Evolutionary conservation across 163 green algal species (phyloP).

Genomic region (Botryococcus braunii): DNA sequence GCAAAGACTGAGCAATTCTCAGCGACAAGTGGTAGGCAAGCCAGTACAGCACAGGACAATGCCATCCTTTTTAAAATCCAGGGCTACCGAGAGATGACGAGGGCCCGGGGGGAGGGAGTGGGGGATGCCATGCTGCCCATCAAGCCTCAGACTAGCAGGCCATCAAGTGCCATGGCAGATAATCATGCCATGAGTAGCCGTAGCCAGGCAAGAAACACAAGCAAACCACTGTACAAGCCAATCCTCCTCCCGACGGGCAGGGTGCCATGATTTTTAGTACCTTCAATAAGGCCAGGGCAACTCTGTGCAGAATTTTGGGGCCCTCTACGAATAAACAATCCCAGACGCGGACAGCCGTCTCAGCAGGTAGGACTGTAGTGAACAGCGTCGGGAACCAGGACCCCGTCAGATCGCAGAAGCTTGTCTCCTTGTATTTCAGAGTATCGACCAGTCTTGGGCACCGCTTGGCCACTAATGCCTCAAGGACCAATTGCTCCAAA

Average conservation of each 20-base stretch:
- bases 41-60: too few species aligned
- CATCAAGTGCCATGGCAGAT: not conserved
- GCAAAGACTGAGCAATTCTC: too few species aligned
- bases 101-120: not conserved
- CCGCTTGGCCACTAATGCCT: slow-evolving; percentile 20
- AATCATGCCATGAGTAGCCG: not conserved
- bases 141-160: not conserved
- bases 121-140: not conserved
- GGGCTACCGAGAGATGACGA: not conserved
- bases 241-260: too few species aligned
- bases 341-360: slow-evolving; percentile 64
- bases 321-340: slow-evolving; percentile 74
- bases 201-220: not conserved
- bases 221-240: not conserved
- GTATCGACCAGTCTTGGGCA: slow-evolving; percentile 22
- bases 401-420: slow-evolving; percentile 14
- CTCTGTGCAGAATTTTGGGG: slow-evolving; percentile 67
- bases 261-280: too few species aligned
- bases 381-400: slow-evolving; percentile 64
- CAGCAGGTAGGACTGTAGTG: slow-evolving; percentile 38
- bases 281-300: slow-evolving; percentile 55
- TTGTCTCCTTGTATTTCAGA: slow-evolving; percentile 15
- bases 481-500: slow-evolving; percentile 32
- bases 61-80: too few species aligned
- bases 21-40: too few species aligned